These are phyloP conservation scores for Fraxinus cuspidata DNA, from an alignment of 257 asterid genomes.

Conservation along the genomic window DNA sequence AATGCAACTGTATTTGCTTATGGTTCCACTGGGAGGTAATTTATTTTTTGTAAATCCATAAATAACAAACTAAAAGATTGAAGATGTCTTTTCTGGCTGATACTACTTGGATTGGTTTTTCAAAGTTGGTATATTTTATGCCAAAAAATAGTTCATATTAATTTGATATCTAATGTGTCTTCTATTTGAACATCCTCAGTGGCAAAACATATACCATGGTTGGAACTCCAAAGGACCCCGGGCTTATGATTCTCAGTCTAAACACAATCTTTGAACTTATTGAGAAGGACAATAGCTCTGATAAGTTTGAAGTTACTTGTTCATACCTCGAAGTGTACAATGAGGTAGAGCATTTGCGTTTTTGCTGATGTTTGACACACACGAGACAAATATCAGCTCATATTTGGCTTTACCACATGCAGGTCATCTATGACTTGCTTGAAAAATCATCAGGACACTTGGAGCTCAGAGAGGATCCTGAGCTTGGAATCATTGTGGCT, in stretches of 20 bases:
- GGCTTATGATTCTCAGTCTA: slow-evolving; percentile 97
- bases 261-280: slow-evolving; percentile 79
- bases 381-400: slow-evolving; percentile 12
- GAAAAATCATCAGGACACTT: slow-evolving; percentile 90
- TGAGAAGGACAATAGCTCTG: slow-evolving; percentile 64
- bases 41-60: slow-evolving; percentile 17
- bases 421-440: slow-evolving; percentile 94
- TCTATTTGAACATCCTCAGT: slow-evolving; percentile 38
- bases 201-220: slow-evolving; percentile 98
- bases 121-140: slow-evolving; percentile 9
- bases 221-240: slow-evolving; percentile 88
- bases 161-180: slow-evolving; percentile 13
- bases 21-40: slow-evolving; percentile 96
- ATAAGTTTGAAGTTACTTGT: slow-evolving; percentile 77
- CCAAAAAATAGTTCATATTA: neutral
- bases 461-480: slow-evolving; percentile 96
- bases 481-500: slow-evolving; percentile 85
- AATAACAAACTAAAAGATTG: slow-evolving; percentile 15
- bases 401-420: slow-evolving; percentile 34
- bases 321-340: slow-evolving; percentile 97
- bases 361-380: slow-evolving; percentile 12
- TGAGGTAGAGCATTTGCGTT: slow-evolving; percentile 58
- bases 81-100: slow-evolving; percentile 9
- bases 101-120: slow-evolving; percentile 10
- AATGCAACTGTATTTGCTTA: slow-evolving; percentile 97